Conservation (phyloP, 768 basidiomycete species). For the Kwoniella botswanensis region DNA sequence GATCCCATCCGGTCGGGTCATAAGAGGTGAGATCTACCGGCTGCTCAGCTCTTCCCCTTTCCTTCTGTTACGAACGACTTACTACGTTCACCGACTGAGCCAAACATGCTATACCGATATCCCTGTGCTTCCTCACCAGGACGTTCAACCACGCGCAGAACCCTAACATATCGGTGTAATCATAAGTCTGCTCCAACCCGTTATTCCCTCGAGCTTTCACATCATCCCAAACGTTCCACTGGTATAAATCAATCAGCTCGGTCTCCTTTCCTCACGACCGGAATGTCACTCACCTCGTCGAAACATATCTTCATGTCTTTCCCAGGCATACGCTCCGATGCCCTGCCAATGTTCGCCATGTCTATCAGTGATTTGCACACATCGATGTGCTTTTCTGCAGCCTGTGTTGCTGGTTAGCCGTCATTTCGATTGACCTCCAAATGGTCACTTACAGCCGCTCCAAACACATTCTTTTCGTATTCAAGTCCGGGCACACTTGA, state of each 20-base stretch:
- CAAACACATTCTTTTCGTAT: slow-evolving; percentile 65
- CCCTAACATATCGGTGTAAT: slow-evolving; percentile 65
- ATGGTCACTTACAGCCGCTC: slow-evolving; percentile 59
- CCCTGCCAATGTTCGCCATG: slow-evolving; percentile 58
- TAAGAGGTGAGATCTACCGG: slow-evolving; percentile 58
- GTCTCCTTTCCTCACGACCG: not conserved
- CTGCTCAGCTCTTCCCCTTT: not conserved
- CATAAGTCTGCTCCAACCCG: slow-evolving; percentile 66
- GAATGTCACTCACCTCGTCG: slow-evolving; percentile 59
- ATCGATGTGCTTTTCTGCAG: slow-evolving; percentile 65
- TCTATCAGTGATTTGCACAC: slow-evolving; percentile 64
- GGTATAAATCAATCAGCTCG: not conserved
- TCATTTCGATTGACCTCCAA: not conserved
- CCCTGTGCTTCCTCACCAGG: slow-evolving; percentile 67
- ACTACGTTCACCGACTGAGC: slow-evolving; percentile 64
- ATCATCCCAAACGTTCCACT: slow-evolving; percentile 64
- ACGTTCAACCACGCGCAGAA: slow-evolving; percentile 70
- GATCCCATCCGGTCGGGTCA: slow-evolving; percentile 51
- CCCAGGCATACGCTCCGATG: slow-evolving; percentile 21
- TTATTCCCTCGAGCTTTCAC: slow-evolving; percentile 62
- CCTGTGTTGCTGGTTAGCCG: slow-evolving; percentile 21
- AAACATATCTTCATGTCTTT: slow-evolving; percentile 59
- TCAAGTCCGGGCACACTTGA: slow-evolving; percentile 38
- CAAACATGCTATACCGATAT: slow-evolving; percentile 68
- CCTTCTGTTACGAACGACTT: slow-evolving; percentile 21